Conservation (phyloP, 83 land plant species). For the Picea abies region DNA sequence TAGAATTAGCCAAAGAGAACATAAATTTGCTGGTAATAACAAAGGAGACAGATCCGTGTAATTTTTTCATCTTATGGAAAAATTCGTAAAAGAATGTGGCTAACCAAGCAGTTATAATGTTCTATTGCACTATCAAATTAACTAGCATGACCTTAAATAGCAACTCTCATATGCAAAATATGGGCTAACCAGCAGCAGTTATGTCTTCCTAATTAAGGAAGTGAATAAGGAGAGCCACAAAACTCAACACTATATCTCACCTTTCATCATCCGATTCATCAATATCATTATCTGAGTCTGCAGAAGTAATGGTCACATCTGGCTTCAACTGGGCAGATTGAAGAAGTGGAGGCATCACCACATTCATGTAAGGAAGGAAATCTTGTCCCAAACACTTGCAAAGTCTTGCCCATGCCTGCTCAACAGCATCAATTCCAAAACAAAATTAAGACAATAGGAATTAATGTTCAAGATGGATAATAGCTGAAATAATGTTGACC, state of each 20-base stretch:
- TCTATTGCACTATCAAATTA: background rate
- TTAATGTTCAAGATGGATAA: background rate
- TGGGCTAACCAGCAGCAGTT: background rate
- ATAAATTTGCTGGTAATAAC: background rate
- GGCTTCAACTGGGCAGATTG: conserved; percentile 97
- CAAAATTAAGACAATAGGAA: background rate
- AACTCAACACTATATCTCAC: conserved; percentile 28
- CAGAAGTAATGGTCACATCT: conserved; percentile 95
- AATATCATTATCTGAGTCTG: conserved; percentile 79
- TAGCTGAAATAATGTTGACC: background rate
- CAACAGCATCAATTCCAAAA: background rate
- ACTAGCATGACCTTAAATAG: background rate
- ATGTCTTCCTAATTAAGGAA: background rate
- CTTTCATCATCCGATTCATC: conserved; percentile 95
- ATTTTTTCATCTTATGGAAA: background rate
- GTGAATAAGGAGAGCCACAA: background rate
- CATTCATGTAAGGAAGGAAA: conserved; percentile 97
- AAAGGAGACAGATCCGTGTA: background rate
- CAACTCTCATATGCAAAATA: background rate
- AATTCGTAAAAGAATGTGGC: background rate
- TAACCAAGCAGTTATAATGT: background rate
- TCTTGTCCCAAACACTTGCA: conserved; percentile 99
- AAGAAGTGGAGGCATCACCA: conserved; percentile 98
- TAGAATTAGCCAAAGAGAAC: background rate
- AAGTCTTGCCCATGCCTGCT: conserved; percentile 98